phyloP scores from a whole-genome alignment of 2,329 filamentous ascomycete species.

The Alternaria panax region DNA sequence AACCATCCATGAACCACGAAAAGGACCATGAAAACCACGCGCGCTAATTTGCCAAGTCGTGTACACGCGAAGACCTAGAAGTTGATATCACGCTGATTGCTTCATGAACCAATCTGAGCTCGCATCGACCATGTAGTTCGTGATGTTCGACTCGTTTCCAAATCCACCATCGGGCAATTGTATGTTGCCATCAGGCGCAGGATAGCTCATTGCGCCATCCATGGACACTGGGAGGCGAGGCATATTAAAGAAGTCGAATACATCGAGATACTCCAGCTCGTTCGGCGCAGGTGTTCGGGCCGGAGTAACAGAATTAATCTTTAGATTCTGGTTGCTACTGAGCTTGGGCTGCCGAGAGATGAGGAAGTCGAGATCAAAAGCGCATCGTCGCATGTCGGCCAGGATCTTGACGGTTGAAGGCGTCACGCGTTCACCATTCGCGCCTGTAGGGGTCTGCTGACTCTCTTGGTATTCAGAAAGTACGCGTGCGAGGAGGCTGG shows the following conservation, averaged over 20 bases:
- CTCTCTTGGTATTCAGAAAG: conserved; percentile 86
- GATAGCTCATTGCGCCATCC: conserved; percentile 40
- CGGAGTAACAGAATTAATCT: conserved; percentile 56
- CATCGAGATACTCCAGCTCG: conserved; percentile 88
- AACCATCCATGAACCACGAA: background rate
- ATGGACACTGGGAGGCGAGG: conserved; percentile 68
- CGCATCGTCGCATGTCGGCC: conserved; percentile 89
- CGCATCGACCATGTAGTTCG: conserved; percentile 77
- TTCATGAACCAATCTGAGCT: conserved; percentile 75
- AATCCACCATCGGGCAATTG: conserved; percentile 35
- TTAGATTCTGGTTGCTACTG: conserved; percentile 44
- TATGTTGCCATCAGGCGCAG: conserved; percentile 38
- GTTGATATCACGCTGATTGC: conserved; percentile 20
- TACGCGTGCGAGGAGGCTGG: conserved; percentile 78
- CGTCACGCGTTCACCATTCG: conserved; percentile 74
- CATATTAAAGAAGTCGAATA: conserved; percentile 95
- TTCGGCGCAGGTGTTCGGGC: conserved; percentile 76
- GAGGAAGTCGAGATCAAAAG: conserved; percentile 87
- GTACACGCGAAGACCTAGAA: background rate
- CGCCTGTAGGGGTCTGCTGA: conserved; percentile 64
- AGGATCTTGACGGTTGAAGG: conserved; percentile 86
- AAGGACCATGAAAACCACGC: background rate
- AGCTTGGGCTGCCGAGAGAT: conserved; percentile 78
- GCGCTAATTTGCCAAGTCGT: background rate
- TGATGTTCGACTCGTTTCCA: conserved; percentile 76